Conservation (phyloP, 352 stramenopile species). For the Phytophthora boehmeriae region DNA sequence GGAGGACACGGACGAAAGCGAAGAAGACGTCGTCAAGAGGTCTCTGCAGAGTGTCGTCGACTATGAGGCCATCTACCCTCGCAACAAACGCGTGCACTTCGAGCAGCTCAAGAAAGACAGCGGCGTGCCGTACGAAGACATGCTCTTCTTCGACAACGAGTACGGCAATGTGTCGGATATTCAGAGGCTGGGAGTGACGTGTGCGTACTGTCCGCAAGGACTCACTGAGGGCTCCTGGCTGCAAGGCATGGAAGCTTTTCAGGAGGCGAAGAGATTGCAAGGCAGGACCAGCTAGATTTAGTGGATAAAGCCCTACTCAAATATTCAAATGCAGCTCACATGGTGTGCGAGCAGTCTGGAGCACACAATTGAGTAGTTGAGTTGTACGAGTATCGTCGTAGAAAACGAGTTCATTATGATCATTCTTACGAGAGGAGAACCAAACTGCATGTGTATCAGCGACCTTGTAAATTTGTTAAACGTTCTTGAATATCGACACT, state of each 20-base stretch:
- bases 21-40: slow-evolving; percentile 28
- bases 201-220: slow-evolving; percentile 79
- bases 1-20: neutral
- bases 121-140: slow-evolving; percentile 91
- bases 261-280: slow-evolving; percentile 45
- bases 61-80: slow-evolving; percentile 84
- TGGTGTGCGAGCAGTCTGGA: no score
- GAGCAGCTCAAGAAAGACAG: slow-evolving; percentile 89
- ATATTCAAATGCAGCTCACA: no score
- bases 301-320: no score
- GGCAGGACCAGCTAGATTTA: neutral
- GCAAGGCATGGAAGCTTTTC: slow-evolving; percentile 73
- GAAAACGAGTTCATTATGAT: no score
- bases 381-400: no score
- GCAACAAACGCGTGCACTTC: slow-evolving; percentile 93
- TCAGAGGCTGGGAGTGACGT: slow-evolving; percentile 69
- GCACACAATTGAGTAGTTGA: no score
- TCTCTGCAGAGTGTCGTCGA: slow-evolving; percentile 68
- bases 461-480: slow-evolving; percentile 19
- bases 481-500: neutral
- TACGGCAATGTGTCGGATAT: slow-evolving; percentile 82
- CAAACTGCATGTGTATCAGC: no score
- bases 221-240: slow-evolving; percentile 71
- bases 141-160: slow-evolving; percentile 98
- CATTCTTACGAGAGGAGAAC: no score